Evolutionary conservation across 768 basidiomycete species (phyloP).

Genomic region (Tricholoma sp.): DNA sequence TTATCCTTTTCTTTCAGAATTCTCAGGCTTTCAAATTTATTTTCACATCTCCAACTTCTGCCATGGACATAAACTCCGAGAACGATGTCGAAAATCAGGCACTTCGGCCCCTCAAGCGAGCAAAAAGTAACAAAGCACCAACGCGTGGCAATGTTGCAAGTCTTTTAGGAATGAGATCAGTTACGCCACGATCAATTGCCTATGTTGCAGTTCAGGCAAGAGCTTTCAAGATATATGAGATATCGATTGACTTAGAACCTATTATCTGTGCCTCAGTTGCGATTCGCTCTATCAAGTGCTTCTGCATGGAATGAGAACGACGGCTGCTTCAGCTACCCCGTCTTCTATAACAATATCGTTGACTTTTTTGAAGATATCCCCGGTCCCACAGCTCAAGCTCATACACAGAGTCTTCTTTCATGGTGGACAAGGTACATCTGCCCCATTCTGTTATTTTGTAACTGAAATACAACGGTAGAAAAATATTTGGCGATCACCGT

Average conservation of each 20-base stretch:
- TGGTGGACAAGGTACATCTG: constrained; percentile 1
- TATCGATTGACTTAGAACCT: too few relatives aligned
- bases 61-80: neutral
- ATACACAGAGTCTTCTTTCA: neutral
- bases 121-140: neutral
- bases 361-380: constrained; percentile 12
- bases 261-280: constrained; percentile 1
- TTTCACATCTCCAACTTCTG: constrained; percentile 16
- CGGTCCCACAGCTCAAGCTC: neutral
- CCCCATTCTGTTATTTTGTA: too few relatives aligned
- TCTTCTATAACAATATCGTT: constrained; percentile 13
- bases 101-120: neutral
- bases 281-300: constrained; percentile 10
- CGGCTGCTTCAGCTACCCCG: constrained; percentile 10
- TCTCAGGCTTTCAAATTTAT: constrained; percentile 14
- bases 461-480: neutral
- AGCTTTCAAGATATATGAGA: too few relatives aligned
- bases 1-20: too few relatives aligned
- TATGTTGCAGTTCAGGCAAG: constrained; percentile 21
- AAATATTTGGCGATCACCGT: neutral
- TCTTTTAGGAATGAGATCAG: constrained; percentile 6
- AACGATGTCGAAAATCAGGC: neutral
- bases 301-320: constrained; percentile 8
- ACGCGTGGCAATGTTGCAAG: neutral
- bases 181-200: constrained; percentile 17